A percentile compares a stretch with the other conserved stretches of the same genome.
Evolutionary conservation across 108 stramenopile genomes (phyloP).

Genomic region (Craspedostauros australis): DNA sequence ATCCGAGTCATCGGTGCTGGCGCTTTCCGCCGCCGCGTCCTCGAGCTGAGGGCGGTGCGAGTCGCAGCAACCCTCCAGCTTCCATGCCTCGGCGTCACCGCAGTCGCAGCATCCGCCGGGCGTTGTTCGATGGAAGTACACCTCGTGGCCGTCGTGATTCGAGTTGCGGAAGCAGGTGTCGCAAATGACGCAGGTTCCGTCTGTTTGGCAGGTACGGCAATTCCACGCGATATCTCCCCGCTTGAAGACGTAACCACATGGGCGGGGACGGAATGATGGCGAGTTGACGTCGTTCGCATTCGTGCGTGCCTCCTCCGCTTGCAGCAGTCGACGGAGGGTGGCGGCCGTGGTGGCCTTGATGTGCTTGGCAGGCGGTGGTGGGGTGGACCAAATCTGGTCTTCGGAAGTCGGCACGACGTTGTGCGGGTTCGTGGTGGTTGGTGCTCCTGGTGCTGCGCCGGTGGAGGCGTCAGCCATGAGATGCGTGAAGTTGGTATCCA

Average conservation of each 20-base stretch:
- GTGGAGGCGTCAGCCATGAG: not conserved
- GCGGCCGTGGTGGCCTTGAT: conserved; percentile 13
- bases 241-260: conserved; percentile 95
- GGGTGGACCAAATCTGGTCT: conserved; percentile 6
- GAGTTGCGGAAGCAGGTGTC: conserved; percentile 86
- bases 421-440: not conserved
- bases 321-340: conserved; percentile 14
- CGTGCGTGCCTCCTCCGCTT: conserved; percentile 12
- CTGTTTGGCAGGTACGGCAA: conserved; percentile 94
- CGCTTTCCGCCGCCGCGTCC: conserved; percentile 1
- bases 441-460: not conserved
- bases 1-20: conserved; percentile 31
- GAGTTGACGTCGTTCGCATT: not conserved
- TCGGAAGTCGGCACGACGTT: conserved; percentile 10
- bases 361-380: not conserved
- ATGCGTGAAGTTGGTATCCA: conserved; percentile 37
- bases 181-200: conserved; percentile 95
- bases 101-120: conserved; percentile 99
- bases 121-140: conserved; percentile 93
- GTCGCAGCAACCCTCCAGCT: conserved; percentile 80
- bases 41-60: conserved; percentile 57
- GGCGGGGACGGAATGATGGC: conserved; percentile 21
- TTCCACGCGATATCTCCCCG: conserved; percentile 97
- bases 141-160: conserved; percentile 95
- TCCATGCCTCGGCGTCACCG: conserved; percentile 98